A percentile compares a stretch with the other conserved stretches of the same genome.
phyloP scores from a whole-genome alignment of 2,329 filamentous ascomycete genomes.

The Tothia fuscella region DNA sequence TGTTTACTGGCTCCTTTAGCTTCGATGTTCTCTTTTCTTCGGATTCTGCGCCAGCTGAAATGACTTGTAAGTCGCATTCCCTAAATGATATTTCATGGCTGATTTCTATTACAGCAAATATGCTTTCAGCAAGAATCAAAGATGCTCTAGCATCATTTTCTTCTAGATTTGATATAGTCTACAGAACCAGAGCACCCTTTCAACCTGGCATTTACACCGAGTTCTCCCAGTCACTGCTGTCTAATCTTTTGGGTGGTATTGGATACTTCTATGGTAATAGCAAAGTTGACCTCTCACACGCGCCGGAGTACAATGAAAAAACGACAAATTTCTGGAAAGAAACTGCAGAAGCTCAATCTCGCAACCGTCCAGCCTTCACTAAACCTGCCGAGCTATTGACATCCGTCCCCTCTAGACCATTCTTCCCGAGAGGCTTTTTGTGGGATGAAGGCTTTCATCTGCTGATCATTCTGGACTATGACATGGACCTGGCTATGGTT shows the following conservation, averaged over 20 bases:
- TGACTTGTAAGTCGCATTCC: neutral
- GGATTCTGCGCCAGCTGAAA: too few relatives aligned
- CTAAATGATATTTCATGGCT: too few relatives aligned
- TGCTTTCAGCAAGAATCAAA: conserved; percentile 59
- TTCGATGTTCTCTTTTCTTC: neutral
- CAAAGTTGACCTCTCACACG: conserved; percentile 80
- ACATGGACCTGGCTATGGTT: conserved; percentile 73
- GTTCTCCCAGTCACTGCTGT: conserved; percentile 85
- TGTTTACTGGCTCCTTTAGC: neutral
- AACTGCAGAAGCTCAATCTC: conserved; percentile 67
- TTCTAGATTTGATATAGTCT: conserved; percentile 59
- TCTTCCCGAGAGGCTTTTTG: conserved; percentile 91
- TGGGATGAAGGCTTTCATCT: conserved; percentile 99
- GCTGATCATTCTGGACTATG: conserved; percentile 84
- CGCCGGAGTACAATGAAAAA: conserved; percentile 88
- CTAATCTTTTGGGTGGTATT: conserved; percentile 85
- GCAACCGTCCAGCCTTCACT: conserved; percentile 57
- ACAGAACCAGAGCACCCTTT: conserved; percentile 67
- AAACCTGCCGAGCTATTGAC: conserved; percentile 85
- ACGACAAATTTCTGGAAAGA: conserved; percentile 95
- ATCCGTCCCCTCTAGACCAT: conserved; percentile 80
- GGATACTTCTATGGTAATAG: conserved; percentile 90
- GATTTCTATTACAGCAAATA: conserved; percentile 31
- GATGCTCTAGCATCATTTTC: conserved; percentile 56
- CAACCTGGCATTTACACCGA: conserved; percentile 56